Base-by-base conservation (phyloP, 108 stramenopile species). In the Cyclotella baltica region DNA sequence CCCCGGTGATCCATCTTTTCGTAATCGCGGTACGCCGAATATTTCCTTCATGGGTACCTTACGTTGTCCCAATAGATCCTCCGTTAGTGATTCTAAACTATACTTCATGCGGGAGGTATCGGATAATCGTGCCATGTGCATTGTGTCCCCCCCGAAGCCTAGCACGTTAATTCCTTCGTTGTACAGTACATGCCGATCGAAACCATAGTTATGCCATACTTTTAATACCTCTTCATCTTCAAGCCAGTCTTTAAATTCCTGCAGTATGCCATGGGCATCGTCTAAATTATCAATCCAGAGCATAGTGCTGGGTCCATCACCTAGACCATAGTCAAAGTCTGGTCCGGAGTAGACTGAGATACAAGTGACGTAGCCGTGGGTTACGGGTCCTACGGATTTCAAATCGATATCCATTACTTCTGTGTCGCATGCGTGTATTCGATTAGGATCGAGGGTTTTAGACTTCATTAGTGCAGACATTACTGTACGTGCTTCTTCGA, bases 201-300 rank as follows among this genome's bases (percentile, higher is more conserved):
- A 99, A 1, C 97, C 97, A 73, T 97, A 98, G 83, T 99, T 98
- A 85, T 99, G 99, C 97, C 97, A 99, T 8, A 97, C 92, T 84
- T 98, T 99, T 38, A 92, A 70, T 48, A 85, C 73, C 3, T 50
- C 50, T 18, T 72, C 58, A 78, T 90, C 82, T 69, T 96, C 97
- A 46, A 99, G 91, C 86, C 91, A 98, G 16, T 71, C 69, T 56
- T 88, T 87, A 75, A 99, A 97, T 40, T 91, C 90, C 62, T 98
- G 80, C 61, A 99, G 78, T 29, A 98, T 63, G 1, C 95, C 97
- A 43, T 70, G 77, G 19, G 90, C 84, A 66, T 95, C 95, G 66
- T 96, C 95, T 31, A 96, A 52, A 76, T 96, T 96, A 71, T 98
- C 98, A 31, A 98, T 88, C 96, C 96, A 98, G 35, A 98, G 67